Base-by-base conservation (phyloP, 805 yeast genomes). In the Phaffomyces thermotolerans region DNA sequence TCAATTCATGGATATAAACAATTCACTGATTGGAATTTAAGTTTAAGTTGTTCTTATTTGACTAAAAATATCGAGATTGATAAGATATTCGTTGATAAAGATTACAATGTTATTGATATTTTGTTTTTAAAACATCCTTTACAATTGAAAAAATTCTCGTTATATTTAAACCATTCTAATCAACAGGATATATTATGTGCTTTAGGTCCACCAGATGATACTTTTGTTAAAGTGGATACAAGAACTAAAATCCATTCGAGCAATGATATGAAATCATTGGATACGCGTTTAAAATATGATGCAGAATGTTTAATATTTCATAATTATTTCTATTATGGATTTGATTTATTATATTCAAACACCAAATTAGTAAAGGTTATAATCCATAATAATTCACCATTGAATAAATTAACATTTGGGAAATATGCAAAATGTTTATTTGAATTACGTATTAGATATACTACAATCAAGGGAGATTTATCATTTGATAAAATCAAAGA, bases 201-300 rank as follows among this genome's bases (percentile, higher is more conserved):
- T 0, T 57, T 79, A 18, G 84, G 84, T 0, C 78, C 81, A 2
- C 84, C 85, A 0, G 76, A 75, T 38, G 80, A 73, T 37, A 65
- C 64, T 4, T 68, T 76, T 47, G 60, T 65, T 46, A 73, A 72
- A 48, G 65, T 66, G 40, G 77, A 72, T 47, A 53, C 58, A 3
- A 58, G 76, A 47, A 57, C 68, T 14, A 55, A 59, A 46, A 74
- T 68, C 31, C 76, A 67, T 55, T 64, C 59, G 23, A 15, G 13
- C 27, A 25, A 25, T 25, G 13, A 8, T 27, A 13, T 12, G 13
- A 27, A 27, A 27, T 38, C 33, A 10, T 15, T 12, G 6, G 33
- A 34, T 8, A 36, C 13, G 13, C 12, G 29, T 10, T 10, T 27
- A 13, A 27, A 27, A 27, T 10, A 44, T 2, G 41, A 22, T 20